phyloP scores from a whole-genome alignment of 139 green algal genomes.

The Chlamydomonas sp. region DNA sequence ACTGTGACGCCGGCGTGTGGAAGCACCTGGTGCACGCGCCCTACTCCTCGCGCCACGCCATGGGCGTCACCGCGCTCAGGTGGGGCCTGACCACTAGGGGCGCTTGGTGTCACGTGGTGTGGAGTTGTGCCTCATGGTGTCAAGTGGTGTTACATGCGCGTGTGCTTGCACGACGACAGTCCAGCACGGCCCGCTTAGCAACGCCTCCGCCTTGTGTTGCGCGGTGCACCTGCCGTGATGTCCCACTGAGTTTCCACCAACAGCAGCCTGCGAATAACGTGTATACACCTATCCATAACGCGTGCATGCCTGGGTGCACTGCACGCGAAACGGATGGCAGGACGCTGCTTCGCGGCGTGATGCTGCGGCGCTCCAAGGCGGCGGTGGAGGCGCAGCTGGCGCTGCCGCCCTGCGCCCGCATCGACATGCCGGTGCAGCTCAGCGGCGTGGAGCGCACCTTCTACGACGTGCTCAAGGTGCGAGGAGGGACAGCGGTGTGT shows the following conservation, averaged over 20 bases:
- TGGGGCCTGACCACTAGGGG: neutral
- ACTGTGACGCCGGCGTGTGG: constrained; percentile 45
- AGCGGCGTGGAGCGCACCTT: constrained; percentile 58
- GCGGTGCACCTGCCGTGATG: no score
- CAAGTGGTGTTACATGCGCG: no score
- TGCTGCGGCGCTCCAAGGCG: constrained; percentile 67
- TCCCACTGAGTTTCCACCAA: no score
- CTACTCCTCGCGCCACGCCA: neutral
- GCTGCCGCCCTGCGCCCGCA: constrained; percentile 58
- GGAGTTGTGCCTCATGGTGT: no score
- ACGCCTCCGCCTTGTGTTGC: no score
- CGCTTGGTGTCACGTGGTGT: neutral
- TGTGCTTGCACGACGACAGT: no score
- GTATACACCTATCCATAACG: no score
- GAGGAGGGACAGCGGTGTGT: neutral
- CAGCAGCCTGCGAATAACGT: no score
- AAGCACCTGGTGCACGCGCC: constrained; percentile 40
- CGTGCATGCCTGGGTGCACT: no score
- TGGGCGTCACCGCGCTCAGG: neutral
- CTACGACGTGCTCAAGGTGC: constrained; percentile 48
- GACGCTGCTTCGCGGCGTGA: constrained; percentile 60
- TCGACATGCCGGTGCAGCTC: constrained; percentile 57
- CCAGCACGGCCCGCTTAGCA: no score
- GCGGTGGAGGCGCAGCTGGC: constrained; percentile 65
- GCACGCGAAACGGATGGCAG: neutral